These are phyloP conservation scores for Yarrowia osloensis DNA, from an alignment of 805 yeast genomes.

Conservation along the genomic window DNA sequence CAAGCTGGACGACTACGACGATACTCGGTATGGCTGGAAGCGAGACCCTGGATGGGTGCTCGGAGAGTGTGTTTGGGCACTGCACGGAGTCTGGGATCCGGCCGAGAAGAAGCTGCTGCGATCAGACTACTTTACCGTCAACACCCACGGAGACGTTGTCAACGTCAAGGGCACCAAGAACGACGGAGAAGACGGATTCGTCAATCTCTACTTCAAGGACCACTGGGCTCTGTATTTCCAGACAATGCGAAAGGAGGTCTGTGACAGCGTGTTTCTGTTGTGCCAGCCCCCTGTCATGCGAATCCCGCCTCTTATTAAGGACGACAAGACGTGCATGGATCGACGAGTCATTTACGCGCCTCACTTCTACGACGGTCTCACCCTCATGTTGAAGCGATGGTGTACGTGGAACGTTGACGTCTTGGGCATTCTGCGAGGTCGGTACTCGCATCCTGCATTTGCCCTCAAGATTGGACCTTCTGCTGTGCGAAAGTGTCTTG, in stretches of 20 bases:
- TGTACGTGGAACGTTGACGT: constrained; percentile 83
- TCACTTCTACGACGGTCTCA: constrained; percentile 91
- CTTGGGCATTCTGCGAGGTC: constrained; percentile 74
- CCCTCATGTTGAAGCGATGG: constrained; percentile 88
- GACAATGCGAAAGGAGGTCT: constrained; percentile 53
- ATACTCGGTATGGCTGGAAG: constrained; percentile 66
- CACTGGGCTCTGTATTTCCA: constrained; percentile 54
- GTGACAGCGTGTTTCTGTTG: constrained; percentile 54
- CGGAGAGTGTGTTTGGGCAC: constrained; percentile 78
- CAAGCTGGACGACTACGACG: constrained; percentile 50
- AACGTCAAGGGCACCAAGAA: constrained; percentile 10
- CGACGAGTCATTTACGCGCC: constrained; percentile 69
- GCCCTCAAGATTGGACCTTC: constrained; percentile 68
- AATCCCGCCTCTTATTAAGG: constrained; percentile 66
- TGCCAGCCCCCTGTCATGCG: constrained; percentile 83
- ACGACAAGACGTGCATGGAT: constrained; percentile 54
- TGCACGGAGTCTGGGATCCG: constrained; percentile 62
- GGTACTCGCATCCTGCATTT: constrained; percentile 72
- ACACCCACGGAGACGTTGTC: constrained; percentile 13
- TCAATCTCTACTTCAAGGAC: constrained; percentile 62
- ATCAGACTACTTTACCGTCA: constrained; percentile 53
- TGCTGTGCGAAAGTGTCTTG: constrained; percentile 67
- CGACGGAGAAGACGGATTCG: constrained; percentile 51
- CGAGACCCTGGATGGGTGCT: constrained; percentile 64
- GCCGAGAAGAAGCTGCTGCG: constrained; percentile 46